phyloP scores from a whole-genome alignment of 2,329 filamentous ascomycete species.

The Penicillium sp. region DNA sequence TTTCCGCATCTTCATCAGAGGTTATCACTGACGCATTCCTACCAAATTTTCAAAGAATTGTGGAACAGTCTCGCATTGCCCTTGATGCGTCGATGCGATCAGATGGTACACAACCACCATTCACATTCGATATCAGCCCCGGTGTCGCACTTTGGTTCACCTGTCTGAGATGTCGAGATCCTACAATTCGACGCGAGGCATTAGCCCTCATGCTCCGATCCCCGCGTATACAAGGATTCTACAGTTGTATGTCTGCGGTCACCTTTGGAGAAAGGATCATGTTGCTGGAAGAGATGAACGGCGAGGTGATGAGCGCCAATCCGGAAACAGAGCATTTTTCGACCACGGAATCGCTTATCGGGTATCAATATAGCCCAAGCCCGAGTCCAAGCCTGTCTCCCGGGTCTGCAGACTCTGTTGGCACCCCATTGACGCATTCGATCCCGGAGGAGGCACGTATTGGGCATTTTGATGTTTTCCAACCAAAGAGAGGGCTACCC shows the following conservation, averaged over 20 bases:
- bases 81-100: conserved; percentile 25
- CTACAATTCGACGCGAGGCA: conserved; percentile 37
- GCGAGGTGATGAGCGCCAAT: conserved; percentile 13
- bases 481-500: conserved; percentile 28
- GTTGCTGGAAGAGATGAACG: conserved; percentile 38
- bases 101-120: conserved; percentile 38
- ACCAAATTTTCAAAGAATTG: conserved; percentile 35
- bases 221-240: conserved; percentile 39
- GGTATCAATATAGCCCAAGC: background rate
- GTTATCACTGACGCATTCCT: conserved; percentile 32
- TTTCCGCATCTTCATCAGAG: conserved; percentile 30
- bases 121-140: conserved; percentile 41
- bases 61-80: conserved; percentile 35
- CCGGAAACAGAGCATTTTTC: background rate
- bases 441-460: conserved; percentile 39
- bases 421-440: background rate
- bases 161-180: conserved; percentile 42
- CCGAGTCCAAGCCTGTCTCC: background rate
- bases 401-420: background rate
- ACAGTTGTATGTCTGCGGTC: conserved; percentile 27
- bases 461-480: conserved; percentile 34
- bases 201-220: conserved; percentile 34
- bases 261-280: conserved; percentile 36
- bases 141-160: conserved; percentile 42
- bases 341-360: background rate